A percentile compares a stretch with the other conserved stretches of the same genome.
Conservation (phyloP, 805 yeast genomes). For the Saturnispora gosingensis region DNA sequence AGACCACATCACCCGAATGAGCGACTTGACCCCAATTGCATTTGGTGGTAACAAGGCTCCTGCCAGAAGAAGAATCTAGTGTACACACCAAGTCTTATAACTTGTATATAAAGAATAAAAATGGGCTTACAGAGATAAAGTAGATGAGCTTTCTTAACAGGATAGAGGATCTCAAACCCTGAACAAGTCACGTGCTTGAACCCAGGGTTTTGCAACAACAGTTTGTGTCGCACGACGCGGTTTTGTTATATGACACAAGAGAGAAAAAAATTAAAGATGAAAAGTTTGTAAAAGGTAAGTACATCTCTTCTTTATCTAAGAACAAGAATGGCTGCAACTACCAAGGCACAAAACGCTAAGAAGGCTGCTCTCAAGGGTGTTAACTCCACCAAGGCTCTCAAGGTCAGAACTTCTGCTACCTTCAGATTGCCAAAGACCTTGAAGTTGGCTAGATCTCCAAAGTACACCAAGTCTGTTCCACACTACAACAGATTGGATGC, state of each 20-base stretch:
- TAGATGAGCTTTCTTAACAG: background rate
- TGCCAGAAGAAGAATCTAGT: conserved; percentile 56
- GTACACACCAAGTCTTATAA: background rate
- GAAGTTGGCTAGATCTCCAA: conserved; percentile 88
- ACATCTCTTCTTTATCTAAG: conserved; percentile 4
- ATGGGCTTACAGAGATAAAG: background rate
- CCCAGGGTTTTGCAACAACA: conserved; percentile 11
- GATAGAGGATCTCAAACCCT: background rate
- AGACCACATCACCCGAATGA: conserved; percentile 55
- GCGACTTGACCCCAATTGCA: conserved; percentile 74
- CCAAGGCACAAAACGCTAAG: conserved; percentile 95
- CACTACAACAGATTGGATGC: conserved; percentile 96
- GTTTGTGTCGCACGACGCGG: conserved; percentile 9
- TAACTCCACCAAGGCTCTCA: conserved; percentile 79
- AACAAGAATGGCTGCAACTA: conserved; percentile 28
- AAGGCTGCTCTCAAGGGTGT: conserved; percentile 98
- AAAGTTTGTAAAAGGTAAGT: background rate
- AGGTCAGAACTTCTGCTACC: conserved; percentile 90
- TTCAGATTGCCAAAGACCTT: conserved; percentile 98
- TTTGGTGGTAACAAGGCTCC: conserved; percentile 92
- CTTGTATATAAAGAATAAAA: conserved; percentile 1
- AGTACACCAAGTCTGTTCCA: conserved; percentile 94
- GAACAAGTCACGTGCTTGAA: conserved; percentile 8
- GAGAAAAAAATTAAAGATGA: background rate
- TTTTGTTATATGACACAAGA: conserved; percentile 1